A percentile compares a stretch with the other conserved stretches of the same genome.
phyloP scores from a whole-genome alignment of 225 moss, liverwort and hornwort genomes.

The Takakia lepidozioides region DNA sequence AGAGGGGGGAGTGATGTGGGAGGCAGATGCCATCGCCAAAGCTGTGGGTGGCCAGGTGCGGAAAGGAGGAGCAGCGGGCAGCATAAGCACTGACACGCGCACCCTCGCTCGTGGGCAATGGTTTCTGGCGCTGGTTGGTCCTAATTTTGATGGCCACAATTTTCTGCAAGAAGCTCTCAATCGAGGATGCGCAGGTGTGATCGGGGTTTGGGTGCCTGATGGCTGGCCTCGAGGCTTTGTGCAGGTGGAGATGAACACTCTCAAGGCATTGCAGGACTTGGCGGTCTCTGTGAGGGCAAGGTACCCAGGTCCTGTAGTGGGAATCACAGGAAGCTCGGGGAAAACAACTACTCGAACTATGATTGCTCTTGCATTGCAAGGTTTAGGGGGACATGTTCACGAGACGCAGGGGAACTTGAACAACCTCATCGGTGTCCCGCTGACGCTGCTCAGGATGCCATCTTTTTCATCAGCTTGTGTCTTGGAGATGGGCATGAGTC shows the following conservation, averaged over 20 bases:
- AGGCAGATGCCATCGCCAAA: constrained; percentile 45
- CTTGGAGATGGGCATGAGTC: constrained; percentile 79
- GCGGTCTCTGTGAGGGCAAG: constrained; percentile 46
- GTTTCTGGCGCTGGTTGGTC: constrained; percentile 66
- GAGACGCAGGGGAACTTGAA: constrained; percentile 60
- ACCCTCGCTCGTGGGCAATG: constrained; percentile 44
- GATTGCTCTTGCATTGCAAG: constrained; percentile 57
- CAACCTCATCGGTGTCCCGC: constrained; percentile 77
- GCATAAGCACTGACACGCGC: constrained; percentile 78
- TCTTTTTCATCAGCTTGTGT: constrained; percentile 51
- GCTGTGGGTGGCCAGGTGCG: constrained; percentile 49
- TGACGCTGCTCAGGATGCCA: constrained; percentile 55
- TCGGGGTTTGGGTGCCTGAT: constrained; percentile 37
- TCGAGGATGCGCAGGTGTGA: constrained; percentile 53
- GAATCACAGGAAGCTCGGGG: constrained; percentile 72
- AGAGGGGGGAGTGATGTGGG: constrained; percentile 62
- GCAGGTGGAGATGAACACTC: constrained; percentile 38
- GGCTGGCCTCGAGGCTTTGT: constrained; percentile 69
- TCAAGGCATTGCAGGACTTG: constrained; percentile 47
- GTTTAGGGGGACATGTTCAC: constrained; percentile 58
- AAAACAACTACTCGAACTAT: constrained; percentile 83
- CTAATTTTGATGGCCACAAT: constrained; percentile 59
- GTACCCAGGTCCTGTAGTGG: constrained; percentile 57
- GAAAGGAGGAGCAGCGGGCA: constrained; percentile 30
- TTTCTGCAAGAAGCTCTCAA: constrained; percentile 53